Conservation (phyloP, 2,329 filamentous ascomycete genomes). For the Microsporum canis region DNA sequence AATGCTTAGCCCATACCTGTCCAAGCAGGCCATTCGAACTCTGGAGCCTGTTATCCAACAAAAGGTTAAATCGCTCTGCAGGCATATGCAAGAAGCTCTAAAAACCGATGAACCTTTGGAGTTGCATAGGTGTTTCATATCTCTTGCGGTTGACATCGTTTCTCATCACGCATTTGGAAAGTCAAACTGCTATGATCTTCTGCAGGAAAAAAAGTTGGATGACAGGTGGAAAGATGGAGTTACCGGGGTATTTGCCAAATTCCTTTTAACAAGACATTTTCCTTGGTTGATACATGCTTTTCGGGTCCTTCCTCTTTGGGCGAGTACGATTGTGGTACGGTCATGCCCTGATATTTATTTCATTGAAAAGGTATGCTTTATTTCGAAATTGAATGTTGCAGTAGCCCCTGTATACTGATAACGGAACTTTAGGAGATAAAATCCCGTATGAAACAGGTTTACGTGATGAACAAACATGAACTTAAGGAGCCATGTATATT, state of each 20-base stretch:
- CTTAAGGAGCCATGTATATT: not conserved
- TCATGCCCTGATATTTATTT: not conserved
- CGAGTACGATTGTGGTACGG: not conserved
- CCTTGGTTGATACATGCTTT: not conserved
- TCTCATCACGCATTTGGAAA: slow-evolving; percentile 1
- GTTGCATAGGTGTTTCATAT: not conserved
- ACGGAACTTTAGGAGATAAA: not conserved
- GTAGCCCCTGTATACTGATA: too few relatives aligned
- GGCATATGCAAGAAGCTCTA: not conserved
- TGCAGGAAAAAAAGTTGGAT: not conserved
- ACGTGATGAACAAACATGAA: not conserved
- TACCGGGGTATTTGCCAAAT: not conserved
- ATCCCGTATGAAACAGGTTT: not conserved
- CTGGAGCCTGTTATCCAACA: slow-evolving; percentile 14
- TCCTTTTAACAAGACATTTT: not conserved
- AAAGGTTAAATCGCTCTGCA: slow-evolving; percentile 12
- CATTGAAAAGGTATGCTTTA: not conserved
- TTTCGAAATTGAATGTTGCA: not conserved
- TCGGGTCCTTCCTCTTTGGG: not conserved
- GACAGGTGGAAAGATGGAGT: not conserved
- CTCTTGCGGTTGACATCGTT: not conserved
- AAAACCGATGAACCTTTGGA: not conserved
- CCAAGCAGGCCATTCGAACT: slow-evolving; percentile 11
- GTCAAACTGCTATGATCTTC: not conserved
- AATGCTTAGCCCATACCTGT: slow-evolving; percentile 19